Base-by-base conservation (phyloP, 805 yeast genomes). In the Candida montana region DNA sequence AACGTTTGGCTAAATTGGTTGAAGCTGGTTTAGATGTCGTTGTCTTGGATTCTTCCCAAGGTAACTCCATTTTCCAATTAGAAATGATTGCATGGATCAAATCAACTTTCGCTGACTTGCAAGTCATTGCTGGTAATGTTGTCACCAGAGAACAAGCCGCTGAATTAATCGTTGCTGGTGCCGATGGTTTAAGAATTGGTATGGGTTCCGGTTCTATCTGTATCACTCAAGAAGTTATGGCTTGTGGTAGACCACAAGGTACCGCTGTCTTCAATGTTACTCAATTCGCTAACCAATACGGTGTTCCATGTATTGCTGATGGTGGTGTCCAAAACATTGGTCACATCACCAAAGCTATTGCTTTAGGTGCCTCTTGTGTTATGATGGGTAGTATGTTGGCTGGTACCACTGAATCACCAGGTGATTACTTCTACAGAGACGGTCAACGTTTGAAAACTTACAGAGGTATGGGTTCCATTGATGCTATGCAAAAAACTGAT, bases 341-440 rank as follows among this genome's bases (percentile, higher is more conserved):
- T 55, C 99, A 93, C 75, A 87, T 93, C 65, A 83, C 91, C 57
- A 93, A 93, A 75, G 99, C 99, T 39, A 68, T 91, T 56, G 91
- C 98, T 47, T 75, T 93, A 48, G 99, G 99, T 69, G 95, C 99
- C 29, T 89, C 98, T 16, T 75, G 84, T 68, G 95, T 90, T 53
- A 93, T 93, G 99, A 93, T 93, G 99, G 99, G 99, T 63, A 95
- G 97, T 71, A 82, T 93, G 79, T 76, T 93, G 59, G 99, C 99
- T 48, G 99, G 99, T 72, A 93, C 99, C 46, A 70, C 93, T 49
- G 99, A 93, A 74, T 83, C 98, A 49, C 99, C 99, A 58, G 99
- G 99, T 70, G 90, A 86, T 60, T 93, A 90, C 75, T 93, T 86
- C 73, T 93, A 82, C 83, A 81, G 95, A 64, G 99, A 93, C 62